Evolutionary conservation across 345 rosid species (phyloP).

Genomic region (Eucalyptus camaldulensis): DNA sequence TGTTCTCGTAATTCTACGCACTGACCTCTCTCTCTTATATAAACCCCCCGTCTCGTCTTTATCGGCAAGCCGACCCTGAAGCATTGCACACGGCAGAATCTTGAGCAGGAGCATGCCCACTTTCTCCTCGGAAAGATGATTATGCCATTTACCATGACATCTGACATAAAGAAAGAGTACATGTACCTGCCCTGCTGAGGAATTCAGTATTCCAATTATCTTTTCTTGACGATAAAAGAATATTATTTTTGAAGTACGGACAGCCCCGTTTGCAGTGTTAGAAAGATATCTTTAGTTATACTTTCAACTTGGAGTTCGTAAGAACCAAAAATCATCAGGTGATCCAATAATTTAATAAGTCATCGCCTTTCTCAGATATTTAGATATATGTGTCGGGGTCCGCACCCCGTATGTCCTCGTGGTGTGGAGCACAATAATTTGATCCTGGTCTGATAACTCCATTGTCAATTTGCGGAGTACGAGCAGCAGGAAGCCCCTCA

Average conservation of each 20-base stretch:
- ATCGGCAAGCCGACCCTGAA: not conserved
- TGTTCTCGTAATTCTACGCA: not conserved
- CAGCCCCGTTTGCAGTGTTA: not conserved
- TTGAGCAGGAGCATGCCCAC: not conserved
- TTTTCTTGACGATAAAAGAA: not conserved
- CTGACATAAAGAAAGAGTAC: not conserved
- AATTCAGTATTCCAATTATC: not conserved
- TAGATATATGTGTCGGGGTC: not conserved
- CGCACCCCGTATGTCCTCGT: not conserved
- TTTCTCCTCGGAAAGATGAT: not conserved
- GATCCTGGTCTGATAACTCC: not conserved
- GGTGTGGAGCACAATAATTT: not conserved
- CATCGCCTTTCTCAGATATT: not conserved
- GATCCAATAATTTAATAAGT: not conserved
- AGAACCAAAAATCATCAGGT: not conserved
- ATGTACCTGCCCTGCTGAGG: not conserved
- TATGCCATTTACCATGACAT: not conserved
- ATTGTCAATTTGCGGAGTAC: not conserved
- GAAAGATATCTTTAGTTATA: not conserved
- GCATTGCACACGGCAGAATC: not conserved
- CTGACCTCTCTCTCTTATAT: not conserved
- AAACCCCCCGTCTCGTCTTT: not conserved
- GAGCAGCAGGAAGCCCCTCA: not conserved
- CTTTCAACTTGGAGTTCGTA: not conserved
- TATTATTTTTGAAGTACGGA: not conserved